phyloP scores from a whole-genome alignment of 176 grass and related monocot genomes.

The Oryza meyeriana region DNA sequence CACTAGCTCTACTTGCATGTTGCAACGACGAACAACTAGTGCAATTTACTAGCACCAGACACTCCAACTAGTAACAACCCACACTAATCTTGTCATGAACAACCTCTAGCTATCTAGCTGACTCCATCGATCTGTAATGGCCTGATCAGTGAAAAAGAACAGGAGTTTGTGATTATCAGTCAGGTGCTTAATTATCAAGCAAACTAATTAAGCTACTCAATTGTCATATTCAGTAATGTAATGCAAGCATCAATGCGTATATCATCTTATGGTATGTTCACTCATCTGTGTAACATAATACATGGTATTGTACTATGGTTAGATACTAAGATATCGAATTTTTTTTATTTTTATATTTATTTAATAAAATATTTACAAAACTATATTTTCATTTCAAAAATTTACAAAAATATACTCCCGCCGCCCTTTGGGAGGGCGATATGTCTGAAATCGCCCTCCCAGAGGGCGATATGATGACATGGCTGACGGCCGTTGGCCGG shows the following conservation, averaged over 20 bases:
- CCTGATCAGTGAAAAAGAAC: background rate
- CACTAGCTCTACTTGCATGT: background rate
- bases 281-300: background rate
- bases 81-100: background rate
- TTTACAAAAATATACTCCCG: too few relatives aligned
- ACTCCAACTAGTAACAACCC: constrained; percentile 3
- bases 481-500: too few relatives aligned
- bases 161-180: background rate
- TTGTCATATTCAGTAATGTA: background rate
- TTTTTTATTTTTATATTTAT: too few relatives aligned
- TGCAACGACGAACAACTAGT: background rate
- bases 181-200: background rate
- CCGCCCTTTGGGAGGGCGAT: too few relatives aligned
- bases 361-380: too few relatives aligned
- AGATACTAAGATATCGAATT: background rate
- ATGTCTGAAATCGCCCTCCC: too few relatives aligned
- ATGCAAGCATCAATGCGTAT: background rate
- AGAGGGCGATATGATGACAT: too few relatives aligned
- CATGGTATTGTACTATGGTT: background rate
- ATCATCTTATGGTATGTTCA: background rate
- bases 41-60: background rate
- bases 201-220: background rate
- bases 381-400: too few relatives aligned
- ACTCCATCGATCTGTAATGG: background rate
- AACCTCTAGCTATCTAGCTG: background rate